These are phyloP conservation scores for Lactarius akahatsu DNA, from an alignment of 768 basidiomycete genomes.

Conservation along the genomic window DNA sequence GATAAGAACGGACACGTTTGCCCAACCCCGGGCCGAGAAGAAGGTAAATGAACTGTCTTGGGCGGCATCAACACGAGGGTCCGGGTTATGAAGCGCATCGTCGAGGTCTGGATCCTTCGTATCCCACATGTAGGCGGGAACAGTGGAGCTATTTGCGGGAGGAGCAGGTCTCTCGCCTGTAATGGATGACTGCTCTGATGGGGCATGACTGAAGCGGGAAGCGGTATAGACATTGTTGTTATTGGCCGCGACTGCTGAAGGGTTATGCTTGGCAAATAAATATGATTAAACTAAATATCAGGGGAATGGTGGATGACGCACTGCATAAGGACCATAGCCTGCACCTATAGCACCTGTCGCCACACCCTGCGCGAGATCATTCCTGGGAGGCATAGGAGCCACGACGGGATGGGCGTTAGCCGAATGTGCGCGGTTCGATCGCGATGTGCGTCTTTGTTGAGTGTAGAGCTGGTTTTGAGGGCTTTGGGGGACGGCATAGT, in stretches of 20 bases:
- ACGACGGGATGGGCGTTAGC: slow-evolving; percentile 6
- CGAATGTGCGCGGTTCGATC: slow-evolving; percentile 29
- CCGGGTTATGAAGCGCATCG: slow-evolving; percentile 87
- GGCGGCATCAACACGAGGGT: slow-evolving; percentile 65
- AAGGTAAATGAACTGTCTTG: slow-evolving; percentile 61
- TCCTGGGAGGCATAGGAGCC: slow-evolving; percentile 36
- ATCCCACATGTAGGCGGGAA: slow-evolving; percentile 77
- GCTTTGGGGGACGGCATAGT: slow-evolving; percentile 67
- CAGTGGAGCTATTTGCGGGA: slow-evolving; percentile 53
- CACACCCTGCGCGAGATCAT: slow-evolving; percentile 72
- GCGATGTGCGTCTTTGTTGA: slow-evolving; percentile 27
- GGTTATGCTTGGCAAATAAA: slow-evolving; percentile 51
- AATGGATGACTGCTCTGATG: slow-evolving; percentile 45
- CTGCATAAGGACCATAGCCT: slow-evolving; percentile 87
- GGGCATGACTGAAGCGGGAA: slow-evolving; percentile 58
- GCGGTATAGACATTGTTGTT: slow-evolving; percentile 44
- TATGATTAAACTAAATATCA: not conserved
- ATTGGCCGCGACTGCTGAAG: slow-evolving; percentile 36
- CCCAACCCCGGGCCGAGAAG: slow-evolving; percentile 82
- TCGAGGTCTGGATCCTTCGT: slow-evolving; percentile 81
- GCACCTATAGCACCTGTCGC: slow-evolving; percentile 76
- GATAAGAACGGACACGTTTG: slow-evolving; percentile 72
- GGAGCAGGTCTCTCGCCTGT: slow-evolving; percentile 41
- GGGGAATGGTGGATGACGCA: slow-evolving; percentile 34
- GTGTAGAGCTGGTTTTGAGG: slow-evolving; percentile 34